Base-by-base conservation (phyloP, 306 rosid species). In the Dalbergia cultrata region DNA sequence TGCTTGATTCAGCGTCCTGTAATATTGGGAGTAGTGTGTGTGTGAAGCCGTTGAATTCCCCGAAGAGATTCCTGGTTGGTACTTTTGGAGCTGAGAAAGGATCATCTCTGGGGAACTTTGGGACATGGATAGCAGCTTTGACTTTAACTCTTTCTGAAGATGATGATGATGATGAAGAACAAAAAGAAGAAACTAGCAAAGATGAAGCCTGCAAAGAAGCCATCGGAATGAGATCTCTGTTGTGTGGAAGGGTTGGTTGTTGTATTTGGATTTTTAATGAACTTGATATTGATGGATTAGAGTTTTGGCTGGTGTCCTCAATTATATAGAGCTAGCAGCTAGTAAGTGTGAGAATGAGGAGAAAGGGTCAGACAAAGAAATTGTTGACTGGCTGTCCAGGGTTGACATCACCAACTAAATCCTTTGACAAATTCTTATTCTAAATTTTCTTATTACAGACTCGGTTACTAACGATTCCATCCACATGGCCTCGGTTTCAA, bases 341-440 rank as follows among this genome's bases (percentile, higher is more conserved):
- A 9, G 8, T 43, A 0, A 14, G 13, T 22, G 59, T 47, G 41
- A 47, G 44, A 31, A 21, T 19, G 37, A 45, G n/a, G 58, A 18
- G 59, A 47, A 69, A 6, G 59, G 74, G 74, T 69, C 74, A 69
- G 59, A 45, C 8, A 68, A 18, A 34, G 56, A 67, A 67, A 67
- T 4, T 43, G 57, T 69, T 69, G 74, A 69, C 74, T 69, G 43
- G 54, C 13, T 45, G 19, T 69, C 47, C 59, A 6, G 12, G 37
- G 26, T 58, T 58, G 63, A 58, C 63, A 58, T 19, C 10, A 9
- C 9, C 5, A 2, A 9, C 0, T 4, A 37, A 9, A 12, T 2
- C 13, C 63, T 58, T 58, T 58, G 63, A 58, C 63, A 18, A 8
- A 21, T 58, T 16, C 21, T 52, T 52, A n/a, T 58, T 18, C 11